Percentiles rank a stretch among this genome's conserved stretches.
Conservation (phyloP, 1,284 basidiomycete genomes). For the Tylopilus sp. region DNA sequence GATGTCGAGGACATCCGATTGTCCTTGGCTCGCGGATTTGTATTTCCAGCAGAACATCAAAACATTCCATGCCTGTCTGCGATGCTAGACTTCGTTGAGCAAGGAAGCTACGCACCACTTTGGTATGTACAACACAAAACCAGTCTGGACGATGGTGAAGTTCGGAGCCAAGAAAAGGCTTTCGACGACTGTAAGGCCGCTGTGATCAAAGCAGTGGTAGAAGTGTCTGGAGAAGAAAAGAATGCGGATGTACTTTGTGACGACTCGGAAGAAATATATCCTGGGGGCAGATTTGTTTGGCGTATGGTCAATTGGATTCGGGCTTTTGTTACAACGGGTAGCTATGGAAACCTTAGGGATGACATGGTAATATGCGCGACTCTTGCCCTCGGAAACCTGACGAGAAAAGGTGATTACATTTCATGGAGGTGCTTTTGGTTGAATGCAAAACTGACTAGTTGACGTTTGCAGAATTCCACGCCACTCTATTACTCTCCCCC, state of each 20-base stretch:
- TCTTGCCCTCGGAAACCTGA: constrained; percentile 80
- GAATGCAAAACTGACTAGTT: constrained; percentile 2
- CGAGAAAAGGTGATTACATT: constrained; percentile 61
- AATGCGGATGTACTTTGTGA: constrained; percentile 77
- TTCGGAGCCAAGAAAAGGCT: constrained; percentile 60
- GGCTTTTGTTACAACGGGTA: constrained; percentile 41
- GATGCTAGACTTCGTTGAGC: constrained; percentile 72
- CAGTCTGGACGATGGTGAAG: constrained; percentile 44
- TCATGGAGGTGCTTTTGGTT: neutral
- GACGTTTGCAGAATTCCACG: constrained; percentile 55
- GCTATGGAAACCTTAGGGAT: constrained; percentile 47
- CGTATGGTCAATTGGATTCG: constrained; percentile 79
- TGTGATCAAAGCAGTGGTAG: constrained; percentile 81
- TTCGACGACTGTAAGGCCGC: constrained; percentile 83
- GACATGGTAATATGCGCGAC: constrained; percentile 83
- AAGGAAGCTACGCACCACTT: constrained; percentile 59
- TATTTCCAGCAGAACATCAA: constrained; percentile 55
- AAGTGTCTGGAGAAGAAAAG: constrained; percentile 78
- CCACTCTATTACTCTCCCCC: constrained; percentile 56
- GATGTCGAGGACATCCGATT: constrained; percentile 73
- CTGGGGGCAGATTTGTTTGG: constrained; percentile 71
- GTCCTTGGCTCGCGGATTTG: constrained; percentile 65
- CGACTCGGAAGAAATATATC: constrained; percentile 50
- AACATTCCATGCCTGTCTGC: constrained; percentile 58
- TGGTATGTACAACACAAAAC: constrained; percentile 50